These are phyloP conservation scores for Microcos paniculata DNA, from an alignment of 345 rosid species.

Conservation along the genomic window DNA sequence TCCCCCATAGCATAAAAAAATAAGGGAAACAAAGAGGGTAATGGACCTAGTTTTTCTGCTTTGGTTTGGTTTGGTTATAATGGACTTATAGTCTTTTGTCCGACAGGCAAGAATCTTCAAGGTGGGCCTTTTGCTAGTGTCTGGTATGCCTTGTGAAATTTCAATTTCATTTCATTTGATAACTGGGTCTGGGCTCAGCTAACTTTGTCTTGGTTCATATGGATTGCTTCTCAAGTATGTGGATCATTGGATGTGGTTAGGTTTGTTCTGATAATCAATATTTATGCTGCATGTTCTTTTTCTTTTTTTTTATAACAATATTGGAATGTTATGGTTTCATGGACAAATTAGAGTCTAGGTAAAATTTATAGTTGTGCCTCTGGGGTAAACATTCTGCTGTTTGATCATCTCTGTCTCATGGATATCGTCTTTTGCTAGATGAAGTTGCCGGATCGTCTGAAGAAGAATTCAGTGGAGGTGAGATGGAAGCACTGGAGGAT, in stretches of 20 bases:
- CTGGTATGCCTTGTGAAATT: background rate
- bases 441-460: conserved; percentile 59
- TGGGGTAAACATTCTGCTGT: background rate
- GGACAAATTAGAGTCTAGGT: background rate
- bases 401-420: background rate
- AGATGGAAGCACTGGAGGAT: conserved; percentile 41
- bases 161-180: background rate
- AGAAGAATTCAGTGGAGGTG: conserved; percentile 60
- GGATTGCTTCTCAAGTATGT: background rate
- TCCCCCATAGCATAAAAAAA: background rate
- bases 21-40: background rate
- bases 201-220: background rate
- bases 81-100: background rate
- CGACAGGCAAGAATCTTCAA: background rate
- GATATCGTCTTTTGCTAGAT: conserved; percentile 27
- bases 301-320: background rate
- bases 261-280: background rate
- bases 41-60: background rate
- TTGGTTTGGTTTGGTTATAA: background rate
- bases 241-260: background rate
- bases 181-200: background rate
- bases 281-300: background rate
- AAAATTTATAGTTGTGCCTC: background rate
- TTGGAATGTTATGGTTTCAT: background rate
- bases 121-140: background rate